Conservation (phyloP, 1,284 basidiomycete genomes). For the Cryptococcus sp. region DNA sequence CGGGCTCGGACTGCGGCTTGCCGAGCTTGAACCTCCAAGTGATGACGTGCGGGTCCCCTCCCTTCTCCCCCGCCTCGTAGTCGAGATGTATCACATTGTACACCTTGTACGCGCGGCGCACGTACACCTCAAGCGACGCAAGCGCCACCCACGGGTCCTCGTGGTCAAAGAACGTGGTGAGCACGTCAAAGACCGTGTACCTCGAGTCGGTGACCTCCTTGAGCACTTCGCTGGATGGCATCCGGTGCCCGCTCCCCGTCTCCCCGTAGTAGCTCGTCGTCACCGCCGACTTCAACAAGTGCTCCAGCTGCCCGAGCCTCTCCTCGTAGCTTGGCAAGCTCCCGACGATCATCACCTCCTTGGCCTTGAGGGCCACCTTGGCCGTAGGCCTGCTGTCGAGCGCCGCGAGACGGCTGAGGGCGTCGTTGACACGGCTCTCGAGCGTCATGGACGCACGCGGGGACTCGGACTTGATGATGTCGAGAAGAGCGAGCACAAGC, state of each 20-base stretch:
- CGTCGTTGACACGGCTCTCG: conserved; percentile 44
- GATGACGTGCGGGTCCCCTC: conserved; percentile 71
- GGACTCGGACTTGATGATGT: conserved; percentile 77
- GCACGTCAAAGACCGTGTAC: conserved; percentile 95
- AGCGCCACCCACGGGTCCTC: conserved; percentile 78
- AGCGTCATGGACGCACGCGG: conserved; percentile 63
- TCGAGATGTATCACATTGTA: conserved; percentile 90
- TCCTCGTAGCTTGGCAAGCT: conserved; percentile 98
- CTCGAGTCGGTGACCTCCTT: conserved; percentile 93
- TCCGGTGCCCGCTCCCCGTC: conserved; percentile 61
- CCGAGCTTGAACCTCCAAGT: conserved; percentile 94
- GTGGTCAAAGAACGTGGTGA: conserved; percentile 92
- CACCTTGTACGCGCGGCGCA: conserved; percentile 85
- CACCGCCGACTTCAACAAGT: conserved; percentile 83
- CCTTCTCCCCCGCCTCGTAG: conserved; percentile 87
- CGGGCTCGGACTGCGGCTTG: conserved; percentile 69
- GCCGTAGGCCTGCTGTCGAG: conserved; percentile 84
- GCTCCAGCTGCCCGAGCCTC: conserved; percentile 88
- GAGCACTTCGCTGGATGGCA: conserved; percentile 81
- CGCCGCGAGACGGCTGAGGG: conserved; percentile 53
- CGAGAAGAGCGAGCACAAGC: conserved; percentile 78
- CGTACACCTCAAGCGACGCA: conserved; percentile 93
- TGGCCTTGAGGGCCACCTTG: conserved; percentile 87
- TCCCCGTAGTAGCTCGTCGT: conserved; percentile 86
- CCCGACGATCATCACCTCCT: conserved; percentile 92